phyloP scores from a whole-genome alignment of 2,329 filamentous ascomycete genomes.

The Hypoxylon sp. region DNA sequence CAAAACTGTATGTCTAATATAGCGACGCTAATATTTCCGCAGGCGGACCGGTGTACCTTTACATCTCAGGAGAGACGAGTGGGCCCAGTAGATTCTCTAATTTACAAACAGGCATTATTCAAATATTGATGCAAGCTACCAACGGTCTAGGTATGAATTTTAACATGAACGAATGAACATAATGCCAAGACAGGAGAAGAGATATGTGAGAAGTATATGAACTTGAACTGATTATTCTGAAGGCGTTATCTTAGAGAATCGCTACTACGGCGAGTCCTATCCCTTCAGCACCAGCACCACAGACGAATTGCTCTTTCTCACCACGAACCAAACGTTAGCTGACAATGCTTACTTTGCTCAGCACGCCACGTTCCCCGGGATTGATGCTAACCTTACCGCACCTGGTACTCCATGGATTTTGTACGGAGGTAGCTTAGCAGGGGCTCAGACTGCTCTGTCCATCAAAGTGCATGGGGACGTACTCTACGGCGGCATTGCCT shows the following conservation, averaged over 20 bases:
- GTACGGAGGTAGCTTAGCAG: slow-evolving; percentile 52
- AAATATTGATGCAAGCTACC: slow-evolving; percentile 67
- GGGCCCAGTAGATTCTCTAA: slow-evolving; percentile 50
- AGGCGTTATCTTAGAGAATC: slow-evolving; percentile 65
- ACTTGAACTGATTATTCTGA: slow-evolving; percentile 14
- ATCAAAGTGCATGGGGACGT: slow-evolving; percentile 61
- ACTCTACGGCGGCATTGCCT: slow-evolving; percentile 63
- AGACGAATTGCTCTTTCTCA: slow-evolving; percentile 63
- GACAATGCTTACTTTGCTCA: slow-evolving; percentile 66
- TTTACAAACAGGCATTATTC: slow-evolving; percentile 58
- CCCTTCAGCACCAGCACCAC: slow-evolving; percentile 63
- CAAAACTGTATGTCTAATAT: neutral
- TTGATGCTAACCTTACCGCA: slow-evolving; percentile 58
- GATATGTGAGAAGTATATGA: neutral
- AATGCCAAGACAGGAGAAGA: neutral
- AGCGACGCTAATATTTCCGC: slow-evolving; percentile 28
- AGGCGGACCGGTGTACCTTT: slow-evolving; percentile 60
- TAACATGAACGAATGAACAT: neutral
- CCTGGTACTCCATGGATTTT: slow-evolving; percentile 57
- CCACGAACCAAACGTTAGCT: slow-evolving; percentile 66
- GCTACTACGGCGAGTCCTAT: slow-evolving; percentile 64
- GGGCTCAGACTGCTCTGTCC: slow-evolving; percentile 56
- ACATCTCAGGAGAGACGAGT: slow-evolving; percentile 53
- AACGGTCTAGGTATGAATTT: slow-evolving; percentile 58
- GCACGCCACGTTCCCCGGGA: slow-evolving; percentile 59